A percentile compares a stretch with the other conserved stretches of the same genome.
Conservation (phyloP, 2,329 filamentous ascomycete genomes). For the Stemphylium beticola region DNA sequence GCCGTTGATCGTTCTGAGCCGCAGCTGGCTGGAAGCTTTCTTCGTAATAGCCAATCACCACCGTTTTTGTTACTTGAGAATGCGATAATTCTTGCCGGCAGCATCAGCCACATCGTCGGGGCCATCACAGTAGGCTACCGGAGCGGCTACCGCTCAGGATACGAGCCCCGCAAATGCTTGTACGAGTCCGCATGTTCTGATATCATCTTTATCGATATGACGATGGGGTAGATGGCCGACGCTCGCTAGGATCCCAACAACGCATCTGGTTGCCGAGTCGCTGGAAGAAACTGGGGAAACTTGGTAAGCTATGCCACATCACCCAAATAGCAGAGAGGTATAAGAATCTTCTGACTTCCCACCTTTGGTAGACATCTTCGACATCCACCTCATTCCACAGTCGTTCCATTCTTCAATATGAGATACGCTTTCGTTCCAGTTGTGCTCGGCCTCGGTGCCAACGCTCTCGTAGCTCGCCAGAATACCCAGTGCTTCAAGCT, state of each 20-base stretch:
- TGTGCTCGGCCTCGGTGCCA: constrained; percentile 29
- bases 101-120: constrained; percentile 2
- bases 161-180: constrained; percentile 7
- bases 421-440: constrained; percentile 30
- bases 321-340: neutral
- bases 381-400: constrained; percentile 1
- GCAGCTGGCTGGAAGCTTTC: neutral
- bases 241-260: constrained; percentile 10
- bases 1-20: constrained; percentile 1
- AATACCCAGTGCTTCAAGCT: constrained; percentile 26
- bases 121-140: neutral
- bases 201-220: constrained; percentile 22
- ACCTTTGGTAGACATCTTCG: neutral
- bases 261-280: neutral
- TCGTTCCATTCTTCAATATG: constrained; percentile 21
- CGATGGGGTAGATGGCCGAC: neutral
- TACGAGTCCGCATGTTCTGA: constrained; percentile 14
- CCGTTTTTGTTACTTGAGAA: constrained; percentile 26
- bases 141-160: neutral
- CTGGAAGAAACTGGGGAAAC: neutral
- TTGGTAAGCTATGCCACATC: constrained; percentile 14
- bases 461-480: constrained; percentile 29
- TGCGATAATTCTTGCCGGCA: constrained; percentile 1
- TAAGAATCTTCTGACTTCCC: neutral
- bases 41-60: constrained; percentile 11